phyloP scores from a whole-genome alignment of 331 rosid genomes.

The Rosa hybrid region DNA sequence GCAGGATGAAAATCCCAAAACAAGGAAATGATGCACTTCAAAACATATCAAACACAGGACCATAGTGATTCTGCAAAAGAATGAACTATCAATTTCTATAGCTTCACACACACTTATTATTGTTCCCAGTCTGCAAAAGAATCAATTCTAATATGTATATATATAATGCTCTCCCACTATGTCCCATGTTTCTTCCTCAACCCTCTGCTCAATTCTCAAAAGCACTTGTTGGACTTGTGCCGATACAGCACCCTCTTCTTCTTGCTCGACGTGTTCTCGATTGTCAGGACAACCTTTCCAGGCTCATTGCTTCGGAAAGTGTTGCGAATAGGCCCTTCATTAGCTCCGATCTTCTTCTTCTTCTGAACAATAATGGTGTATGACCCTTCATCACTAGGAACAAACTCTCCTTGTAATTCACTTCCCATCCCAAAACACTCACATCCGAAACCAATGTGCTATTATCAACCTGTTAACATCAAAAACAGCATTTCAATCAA shows the following conservation, averaged over 20 bases:
- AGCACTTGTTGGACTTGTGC: slow-evolving; percentile 58
- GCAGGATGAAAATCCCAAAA: neutral
- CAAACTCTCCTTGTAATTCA: slow-evolving; percentile 80
- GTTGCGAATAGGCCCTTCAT: slow-evolving; percentile 71
- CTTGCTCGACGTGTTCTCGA: slow-evolving; percentile 67
- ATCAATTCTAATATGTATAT: neutral
- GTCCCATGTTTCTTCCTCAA: neutral
- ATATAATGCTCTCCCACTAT: slow-evolving; percentile 1
- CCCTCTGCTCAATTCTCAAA: slow-evolving; percentile 3
- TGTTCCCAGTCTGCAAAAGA: slow-evolving; percentile 21
- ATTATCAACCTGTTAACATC: slow-evolving; percentile 52
- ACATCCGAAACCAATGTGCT: slow-evolving; percentile 67
- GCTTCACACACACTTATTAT: neutral
- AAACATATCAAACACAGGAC: slow-evolving; percentile 16
- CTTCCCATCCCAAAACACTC: slow-evolving; percentile 80
- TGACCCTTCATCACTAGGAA: slow-evolving; percentile 75
- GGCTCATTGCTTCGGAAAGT: slow-evolving; percentile 64
- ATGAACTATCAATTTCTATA: slow-evolving; percentile 3
- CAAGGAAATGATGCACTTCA: neutral
- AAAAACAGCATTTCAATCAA: neutral
- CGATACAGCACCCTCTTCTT: slow-evolving; percentile 72
- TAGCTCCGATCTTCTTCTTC: slow-evolving; percentile 60
- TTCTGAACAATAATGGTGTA: slow-evolving; percentile 80
- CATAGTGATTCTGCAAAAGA: slow-evolving; percentile 16
- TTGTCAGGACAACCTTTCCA: slow-evolving; percentile 63